These are phyloP conservation scores for Lodderomyces margitis DNA, from an alignment of 1,139 yeast genomes.

Conservation along the genomic window DNA sequence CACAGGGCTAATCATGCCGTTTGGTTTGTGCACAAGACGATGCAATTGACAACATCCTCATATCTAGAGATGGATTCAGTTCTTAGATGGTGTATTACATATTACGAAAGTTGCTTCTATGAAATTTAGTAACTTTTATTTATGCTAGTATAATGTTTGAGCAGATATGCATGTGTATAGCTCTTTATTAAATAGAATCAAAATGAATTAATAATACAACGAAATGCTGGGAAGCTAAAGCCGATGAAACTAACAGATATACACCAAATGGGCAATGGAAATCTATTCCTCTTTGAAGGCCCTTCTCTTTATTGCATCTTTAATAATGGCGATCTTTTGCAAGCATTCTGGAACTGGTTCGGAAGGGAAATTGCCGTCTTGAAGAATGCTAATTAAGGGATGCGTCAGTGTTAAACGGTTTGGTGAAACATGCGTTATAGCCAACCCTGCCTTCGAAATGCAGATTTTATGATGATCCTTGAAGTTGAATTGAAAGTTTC, in stretches of 20 bases:
- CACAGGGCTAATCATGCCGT: no score
- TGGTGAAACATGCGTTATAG: conserved; percentile 80
- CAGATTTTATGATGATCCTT: conserved; percentile 92
- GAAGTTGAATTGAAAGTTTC: conserved; percentile 90
- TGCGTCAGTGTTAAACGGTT: conserved; percentile 70
- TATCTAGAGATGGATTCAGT: not conserved
- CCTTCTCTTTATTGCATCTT: conserved; percentile 43
- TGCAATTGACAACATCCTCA: not conserved
- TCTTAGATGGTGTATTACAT: not conserved
- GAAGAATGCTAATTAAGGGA: conserved; percentile 58
- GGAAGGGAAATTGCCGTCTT: conserved; percentile 61
- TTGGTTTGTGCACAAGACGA: no score
- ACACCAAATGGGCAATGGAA: not conserved
- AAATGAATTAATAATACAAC: conserved; percentile 1
- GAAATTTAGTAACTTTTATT: not conserved
- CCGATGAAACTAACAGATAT: not conserved
- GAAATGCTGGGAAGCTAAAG: conserved; percentile 1
- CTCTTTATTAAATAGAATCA: conserved; percentile 1
- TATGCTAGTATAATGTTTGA: not conserved
- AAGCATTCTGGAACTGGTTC: conserved; percentile 52
- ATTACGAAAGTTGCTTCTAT: conserved; percentile 1
- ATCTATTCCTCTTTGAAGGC: conserved; percentile 31
- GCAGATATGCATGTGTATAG: conserved; percentile 2
- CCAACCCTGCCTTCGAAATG: conserved; percentile 70
- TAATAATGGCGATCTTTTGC: conserved; percentile 35